These are phyloP conservation scores for Kodamaea fungicola DNA, from an alignment of 1,139 yeast species.

Conservation along the genomic window DNA sequence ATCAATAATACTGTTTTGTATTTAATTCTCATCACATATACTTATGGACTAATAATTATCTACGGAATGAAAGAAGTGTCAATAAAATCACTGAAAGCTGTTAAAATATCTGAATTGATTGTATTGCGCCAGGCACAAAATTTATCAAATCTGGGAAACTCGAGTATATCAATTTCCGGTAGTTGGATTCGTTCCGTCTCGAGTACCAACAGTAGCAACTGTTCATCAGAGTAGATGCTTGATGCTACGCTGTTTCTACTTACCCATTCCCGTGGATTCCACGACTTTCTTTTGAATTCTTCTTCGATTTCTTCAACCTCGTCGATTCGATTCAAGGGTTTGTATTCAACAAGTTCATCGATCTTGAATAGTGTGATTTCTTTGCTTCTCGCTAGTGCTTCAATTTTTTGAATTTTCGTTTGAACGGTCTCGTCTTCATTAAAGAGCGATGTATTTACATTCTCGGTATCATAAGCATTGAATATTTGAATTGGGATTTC, in stretches of 20 bases:
- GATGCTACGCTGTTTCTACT: not conserved
- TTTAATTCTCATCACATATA: not conserved
- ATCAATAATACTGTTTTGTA: too few relatives aligned
- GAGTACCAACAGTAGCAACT: not conserved
- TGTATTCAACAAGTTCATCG: too few relatives aligned
- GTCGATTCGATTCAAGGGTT: too few relatives aligned
- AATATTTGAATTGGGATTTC: too few relatives aligned
- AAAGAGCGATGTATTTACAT: too few relatives aligned
- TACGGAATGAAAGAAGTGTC: conserved; percentile 1
- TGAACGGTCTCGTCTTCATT: too few relatives aligned
- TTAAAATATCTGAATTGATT: not conserved
- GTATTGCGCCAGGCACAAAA: not conserved
- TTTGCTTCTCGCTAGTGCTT: too few relatives aligned
- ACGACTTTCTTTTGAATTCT: not conserved
- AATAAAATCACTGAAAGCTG: conserved; percentile 1
- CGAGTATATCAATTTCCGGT: not conserved
- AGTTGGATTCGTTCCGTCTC: not conserved
- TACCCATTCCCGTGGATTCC: not conserved
- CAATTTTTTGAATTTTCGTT: too few relatives aligned
- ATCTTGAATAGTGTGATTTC: too few relatives aligned
- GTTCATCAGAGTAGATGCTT: not conserved
- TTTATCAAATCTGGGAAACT: not conserved
- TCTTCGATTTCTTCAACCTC: too few relatives aligned
- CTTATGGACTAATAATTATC: too few relatives aligned
- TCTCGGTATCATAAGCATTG: too few relatives aligned